phyloP scores from a whole-genome alignment of 2,329 filamentous ascomycete genomes.

The Drechslera avenae region DNA sequence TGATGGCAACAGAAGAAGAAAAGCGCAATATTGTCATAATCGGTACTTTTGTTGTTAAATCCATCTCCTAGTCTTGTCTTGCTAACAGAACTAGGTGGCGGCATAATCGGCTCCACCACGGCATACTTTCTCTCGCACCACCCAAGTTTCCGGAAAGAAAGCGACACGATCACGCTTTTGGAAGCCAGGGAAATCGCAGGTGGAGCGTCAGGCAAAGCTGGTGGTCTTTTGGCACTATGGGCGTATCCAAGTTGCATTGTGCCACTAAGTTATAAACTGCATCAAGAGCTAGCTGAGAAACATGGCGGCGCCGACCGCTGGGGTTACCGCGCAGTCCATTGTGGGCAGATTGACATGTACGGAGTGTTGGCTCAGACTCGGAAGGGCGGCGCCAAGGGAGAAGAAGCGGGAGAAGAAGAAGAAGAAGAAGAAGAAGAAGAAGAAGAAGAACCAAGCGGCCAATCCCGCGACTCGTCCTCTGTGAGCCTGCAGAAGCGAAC shows the following conservation, averaged over 20 bases:
- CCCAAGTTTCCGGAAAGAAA: slow-evolving; percentile 73
- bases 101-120: slow-evolving; percentile 89
- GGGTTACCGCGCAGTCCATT: slow-evolving; percentile 83
- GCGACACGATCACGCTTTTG: slow-evolving; percentile 81
- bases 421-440: too few species aligned
- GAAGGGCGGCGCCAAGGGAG: slow-evolving; percentile 23
- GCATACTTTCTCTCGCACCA: slow-evolving; percentile 92
- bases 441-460: too few species aligned
- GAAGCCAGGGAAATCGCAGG: slow-evolving; percentile 85
- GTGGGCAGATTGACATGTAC: slow-evolving; percentile 66
- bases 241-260: slow-evolving; percentile 87
- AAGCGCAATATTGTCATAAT: slow-evolving; percentile 46
- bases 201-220: slow-evolving; percentile 94
- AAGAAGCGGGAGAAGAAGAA: too few species aligned
- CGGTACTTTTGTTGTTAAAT: slow-evolving; percentile 24
- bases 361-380: slow-evolving; percentile 48
- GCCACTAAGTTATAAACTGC: slow-evolving; percentile 81
- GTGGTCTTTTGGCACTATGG: slow-evolving; percentile 87
- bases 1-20: slow-evolving; percentile 33
- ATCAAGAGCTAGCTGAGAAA: slow-evolving; percentile 81
- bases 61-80: neutral
- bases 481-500: slow-evolving; percentile 63
- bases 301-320: slow-evolving; percentile 78
- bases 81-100: slow-evolving; percentile 66
- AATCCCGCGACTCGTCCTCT: too few species aligned